Base-by-base conservation (phyloP, 139 green algal species). In the Diplosphaera chodatii region DNA sequence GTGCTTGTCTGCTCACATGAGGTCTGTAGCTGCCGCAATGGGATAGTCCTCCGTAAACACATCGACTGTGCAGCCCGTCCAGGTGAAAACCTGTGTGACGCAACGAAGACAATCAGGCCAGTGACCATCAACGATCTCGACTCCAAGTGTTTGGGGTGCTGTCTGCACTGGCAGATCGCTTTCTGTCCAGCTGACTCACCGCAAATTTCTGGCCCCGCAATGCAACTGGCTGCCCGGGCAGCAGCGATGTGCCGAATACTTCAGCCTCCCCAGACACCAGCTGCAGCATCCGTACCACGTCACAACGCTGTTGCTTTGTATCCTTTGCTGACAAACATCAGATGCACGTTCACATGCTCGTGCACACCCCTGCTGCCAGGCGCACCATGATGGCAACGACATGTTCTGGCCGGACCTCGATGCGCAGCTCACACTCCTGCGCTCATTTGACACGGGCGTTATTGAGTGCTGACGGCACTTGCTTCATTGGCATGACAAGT, bases 21-120 rank as follows among this genome's bases (percentile, higher is more conserved):
- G 66, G 33, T 90, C 77, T 1, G 77, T 77, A 22, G 59, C 77
- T 18, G 79, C 75, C 13, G 86, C 77, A 13, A 96, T 32, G 27
- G 25, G n/a, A 15, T n/a, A 66, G 20, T 27, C 64, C 2, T 69
- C 55, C 5, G 55, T 55, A 8, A 22, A n/a, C 16, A 80, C 37
- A n/a, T 86, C 34, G 22, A 96, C 32, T 2, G 22, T 81, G 66
- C 83, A 89, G 2, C 92, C 92, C 18, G 85, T 33, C 88, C 87
- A 97, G 2, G 85, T 89, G 82, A 87, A 97, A 2, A 96, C 76
- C 86, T 91, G 81, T n/a, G n/a, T n/a, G n/a, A n/a, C n/a, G n/a
- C n/a, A n/a, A n/a, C n/a, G n/a, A n/a, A n/a, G n/a, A n/a, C n/a
- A n/a, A n/a, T n/a, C n/a, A n/a, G n/a, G n/a, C n/a, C n/a, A n/a